Evolutionary conservation across 1,284 basidiomycete species (phyloP), one percentile per base, ranked within the genome.

Genomic region (Crocinoboletus sp.): DNA sequence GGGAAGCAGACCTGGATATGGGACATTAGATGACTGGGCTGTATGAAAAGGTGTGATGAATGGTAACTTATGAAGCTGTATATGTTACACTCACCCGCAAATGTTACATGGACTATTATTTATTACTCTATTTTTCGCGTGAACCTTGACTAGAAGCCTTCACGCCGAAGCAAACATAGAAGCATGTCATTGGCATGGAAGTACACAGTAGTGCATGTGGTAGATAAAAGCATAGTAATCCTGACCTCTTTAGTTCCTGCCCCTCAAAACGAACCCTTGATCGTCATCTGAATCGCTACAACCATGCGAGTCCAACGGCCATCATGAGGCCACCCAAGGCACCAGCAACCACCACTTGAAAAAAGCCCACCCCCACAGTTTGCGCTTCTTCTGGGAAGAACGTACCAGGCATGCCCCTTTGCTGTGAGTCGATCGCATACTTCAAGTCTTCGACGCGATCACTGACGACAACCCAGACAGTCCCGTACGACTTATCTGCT

Each of bases 11-110:
- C 65, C 73, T 51, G 70, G 71, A 39, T 71, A 68, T 52, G 72
- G 74, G 29, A 66, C 65, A 24, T 55, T 77, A 38, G 80, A 80
- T 52, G 79, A 82, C 25, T 83, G 81, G 80, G 70, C 72, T 32
- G 61, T 80, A 28, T 82, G 53, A 49, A 32, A 30, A 19, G 22
- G 23, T 32, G n/a, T 5, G 15, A 25, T 29, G 25, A 41, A 31
- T 22, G 4, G 38, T 63, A 52, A 61, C n/a, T 57, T 63, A 54
- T 53, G 11, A 25, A 30, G 24, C 9, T 45, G 56, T 59, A 43
- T 41, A 27, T 24, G 5, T 20, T 32, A 10, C 10, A 27, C 22
- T 6, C 16, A 24, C 12, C 9, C 6, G 13, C 16, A 6, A 27
- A 16, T 31, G 15, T 19, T 38, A 16, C 35, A 22, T n/a, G n/a